Base-by-base conservation (phyloP, 2,329 filamentous ascomycete genomes). In the Penicillium glabrum region DNA sequence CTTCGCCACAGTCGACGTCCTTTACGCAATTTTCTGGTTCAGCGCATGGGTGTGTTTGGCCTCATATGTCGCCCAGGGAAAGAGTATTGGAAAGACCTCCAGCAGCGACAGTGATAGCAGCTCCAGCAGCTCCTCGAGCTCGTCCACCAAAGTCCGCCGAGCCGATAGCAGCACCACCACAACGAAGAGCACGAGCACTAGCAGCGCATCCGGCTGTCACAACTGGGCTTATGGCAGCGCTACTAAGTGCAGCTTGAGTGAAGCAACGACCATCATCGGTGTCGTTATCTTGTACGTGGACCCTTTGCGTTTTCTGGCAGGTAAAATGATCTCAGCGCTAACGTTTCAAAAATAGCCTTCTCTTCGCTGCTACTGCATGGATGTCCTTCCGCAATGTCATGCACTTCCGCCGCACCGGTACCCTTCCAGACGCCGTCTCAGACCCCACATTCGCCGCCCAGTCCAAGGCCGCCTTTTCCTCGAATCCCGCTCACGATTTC, bases 21-120 rank as follows among this genome's bases (percentile, higher is more conserved):
- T 86, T 24, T 85, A 80, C 65, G 70, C 78, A 5, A 67, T 86
- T 10, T 69, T 87, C 39, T 87, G 84, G 84, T 83, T 86, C 65
- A 77, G 78, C 5, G 84, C 84, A 5, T 84, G 84, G 75, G 75
- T 83, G 14, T 76, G 80, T 39, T 76, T 86, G 5, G 82, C 82
- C 14, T 76, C 79, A 14, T 87, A 84, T 72, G 83, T 86, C 27
- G 74, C 77, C 5, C 64, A 77, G n/a, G 83, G 83, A 8, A 82
- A 84, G 60, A 74, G 72, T 7, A 73, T 81, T 64, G 83, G 82
- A 41, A 75, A 76, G 47, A 44, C 61, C 29, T 60, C 68, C 10
- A 62, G 62, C 3, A 62, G 62, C 3, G 57, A 71, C 16, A 57
- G 61, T n/a, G 66, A 68, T 5, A 66, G 65, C 27, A 56, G 61